Conservation (phyloP, 345 rosid genomes). For the Citropsis articulata region DNA sequence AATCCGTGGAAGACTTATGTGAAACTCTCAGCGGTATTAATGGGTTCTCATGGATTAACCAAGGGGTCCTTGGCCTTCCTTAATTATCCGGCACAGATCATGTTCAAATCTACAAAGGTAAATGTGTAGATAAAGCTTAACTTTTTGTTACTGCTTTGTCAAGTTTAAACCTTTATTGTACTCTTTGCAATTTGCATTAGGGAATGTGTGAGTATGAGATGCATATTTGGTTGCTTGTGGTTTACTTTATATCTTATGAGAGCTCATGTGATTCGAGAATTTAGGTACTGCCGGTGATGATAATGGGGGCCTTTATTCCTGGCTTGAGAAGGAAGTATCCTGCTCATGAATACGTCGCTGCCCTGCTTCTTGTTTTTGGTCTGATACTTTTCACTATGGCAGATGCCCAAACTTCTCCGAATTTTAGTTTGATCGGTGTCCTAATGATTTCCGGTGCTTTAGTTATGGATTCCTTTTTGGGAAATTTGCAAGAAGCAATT, state of each 20-base stretch:
- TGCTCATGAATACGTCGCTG: conserved; percentile 73
- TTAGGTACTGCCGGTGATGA: conserved; percentile 91
- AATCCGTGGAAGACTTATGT: conserved; percentile 96
- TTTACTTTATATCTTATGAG: neutral
- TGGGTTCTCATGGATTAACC: conserved; percentile 96
- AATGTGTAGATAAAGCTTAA: neutral
- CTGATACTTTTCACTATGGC: conserved; percentile 89
- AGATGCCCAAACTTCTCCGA: conserved; percentile 90
- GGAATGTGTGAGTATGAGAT: neutral
- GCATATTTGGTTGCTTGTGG: neutral
- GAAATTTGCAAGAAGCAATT: conserved; percentile 92
- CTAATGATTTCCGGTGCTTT: conserved; percentile 85
- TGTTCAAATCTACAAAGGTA: conserved; percentile 99
- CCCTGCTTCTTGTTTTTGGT: conserved; percentile 75
- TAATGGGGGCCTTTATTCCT: conserved; percentile 96
- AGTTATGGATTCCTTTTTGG: conserved; percentile 85
- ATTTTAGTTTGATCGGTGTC: conserved; percentile 84
- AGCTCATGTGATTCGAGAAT: neutral
- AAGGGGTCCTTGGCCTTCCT: conserved; percentile 96
- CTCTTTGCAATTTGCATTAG: neutral
- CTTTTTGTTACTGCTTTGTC: neutral
- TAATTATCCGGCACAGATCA: conserved; percentile 97
- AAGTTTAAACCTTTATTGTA: neutral
- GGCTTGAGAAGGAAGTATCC: conserved; percentile 90
- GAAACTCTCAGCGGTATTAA: conserved; percentile 92